phyloP scores from a whole-genome alignment of 192 early-diverging fungal species.

The Backusella psychrophila region DNA sequence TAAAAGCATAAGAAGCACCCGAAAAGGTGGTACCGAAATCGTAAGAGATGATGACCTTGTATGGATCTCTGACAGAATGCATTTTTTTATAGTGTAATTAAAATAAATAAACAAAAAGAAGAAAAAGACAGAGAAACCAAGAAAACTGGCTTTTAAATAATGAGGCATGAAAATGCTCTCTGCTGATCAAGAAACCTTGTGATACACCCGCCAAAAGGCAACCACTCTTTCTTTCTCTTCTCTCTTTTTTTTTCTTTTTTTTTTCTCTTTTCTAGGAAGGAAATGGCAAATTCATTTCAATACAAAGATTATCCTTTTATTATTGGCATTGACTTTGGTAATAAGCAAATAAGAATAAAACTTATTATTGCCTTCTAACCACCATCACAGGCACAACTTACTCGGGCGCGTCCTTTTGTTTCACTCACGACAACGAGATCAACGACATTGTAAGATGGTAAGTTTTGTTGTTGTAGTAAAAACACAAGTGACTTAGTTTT shows the following conservation, averaged over 20 bases:
- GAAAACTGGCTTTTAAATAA: neutral
- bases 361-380: neutral
- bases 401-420: slow-evolving; percentile 41
- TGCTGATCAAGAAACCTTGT: neutral
- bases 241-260: neutral
- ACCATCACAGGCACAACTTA: slow-evolving; percentile 44
- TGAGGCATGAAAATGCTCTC: neutral
- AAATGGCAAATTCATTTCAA: slow-evolving; percentile 9
- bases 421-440: slow-evolving; percentile 39
- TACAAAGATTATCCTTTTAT: slow-evolving; percentile 43
- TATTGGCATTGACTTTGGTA: slow-evolving; percentile 53
- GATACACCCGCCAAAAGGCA: neutral
- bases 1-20: slow-evolving; percentile 46
- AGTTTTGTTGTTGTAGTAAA: neutral
- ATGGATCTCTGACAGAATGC: slow-evolving; percentile 15
- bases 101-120: neutral
- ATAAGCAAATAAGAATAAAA: neutral
- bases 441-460: slow-evolving; percentile 44
- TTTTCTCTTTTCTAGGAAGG: neutral
- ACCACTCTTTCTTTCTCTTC: no score
- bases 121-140: neutral
- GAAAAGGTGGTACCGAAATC: slow-evolving; percentile 50
- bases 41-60: slow-evolving; percentile 33
- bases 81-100: neutral
- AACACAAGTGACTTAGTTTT: neutral